These are phyloP conservation scores for Oryza brachyantha DNA, from an alignment of 176 grass and related monocot species.

Conservation along the genomic window DNA sequence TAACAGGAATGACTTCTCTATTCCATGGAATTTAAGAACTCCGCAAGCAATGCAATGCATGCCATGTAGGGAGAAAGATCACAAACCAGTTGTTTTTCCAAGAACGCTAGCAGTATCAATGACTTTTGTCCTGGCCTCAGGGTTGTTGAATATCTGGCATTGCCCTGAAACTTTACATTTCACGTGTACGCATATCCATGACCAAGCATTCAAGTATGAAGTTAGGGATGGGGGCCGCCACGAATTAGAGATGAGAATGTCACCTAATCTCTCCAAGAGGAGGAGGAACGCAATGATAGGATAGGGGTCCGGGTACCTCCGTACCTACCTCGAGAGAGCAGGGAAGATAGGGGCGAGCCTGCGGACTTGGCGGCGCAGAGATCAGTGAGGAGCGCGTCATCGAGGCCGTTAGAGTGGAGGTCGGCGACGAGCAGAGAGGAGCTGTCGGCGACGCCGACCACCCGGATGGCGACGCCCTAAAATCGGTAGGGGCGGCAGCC, in stretches of 20 bases:
- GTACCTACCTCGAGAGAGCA: conserved; percentile 55
- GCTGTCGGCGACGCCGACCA: conserved; percentile 78
- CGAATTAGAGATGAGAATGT: background rate
- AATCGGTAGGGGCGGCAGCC: background rate
- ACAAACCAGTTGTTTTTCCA: conserved; percentile 71
- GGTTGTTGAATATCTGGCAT: conserved; percentile 59
- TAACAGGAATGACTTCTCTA: background rate
- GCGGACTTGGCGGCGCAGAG: conserved; percentile 69
- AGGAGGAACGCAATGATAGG: background rate
- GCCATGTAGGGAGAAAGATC: background rate
- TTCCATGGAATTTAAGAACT: background rate
- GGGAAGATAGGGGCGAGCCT: conserved; percentile 58
- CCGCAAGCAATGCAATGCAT: background rate
- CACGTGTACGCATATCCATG: background rate
- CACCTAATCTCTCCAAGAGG: background rate
- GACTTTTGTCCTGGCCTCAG: conserved; percentile 47
- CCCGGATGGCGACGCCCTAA: conserved; percentile 72
- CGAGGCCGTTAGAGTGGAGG: conserved; percentile 45
- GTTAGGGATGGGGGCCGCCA: background rate
- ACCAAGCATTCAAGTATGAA: background rate
- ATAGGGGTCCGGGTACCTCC: too few species aligned
- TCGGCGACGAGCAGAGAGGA: conserved; percentile 66
- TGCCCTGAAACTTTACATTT: conserved; percentile 48
- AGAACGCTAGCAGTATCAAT: conserved; percentile 49
- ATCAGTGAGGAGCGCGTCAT: conserved; percentile 59